Base-by-base conservation (phyloP, 768 basidiomycete genomes). In the Suillus brevipes region DNA sequence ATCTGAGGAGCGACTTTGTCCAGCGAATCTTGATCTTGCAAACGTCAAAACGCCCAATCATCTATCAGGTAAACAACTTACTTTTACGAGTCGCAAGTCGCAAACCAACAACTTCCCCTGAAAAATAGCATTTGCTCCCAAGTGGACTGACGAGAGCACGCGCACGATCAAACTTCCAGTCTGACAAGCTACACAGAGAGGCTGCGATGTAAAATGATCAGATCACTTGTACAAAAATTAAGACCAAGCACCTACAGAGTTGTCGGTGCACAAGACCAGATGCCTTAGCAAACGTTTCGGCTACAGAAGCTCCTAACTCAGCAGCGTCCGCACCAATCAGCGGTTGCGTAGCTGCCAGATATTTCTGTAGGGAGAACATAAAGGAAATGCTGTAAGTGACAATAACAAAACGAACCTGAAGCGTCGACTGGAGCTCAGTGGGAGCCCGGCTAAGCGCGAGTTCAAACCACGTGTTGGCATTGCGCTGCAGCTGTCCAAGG, bases 231-330 rank as follows among this genome's bases (percentile, higher is more conserved):
- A 10, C 58, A 57, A 6, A 20, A 68, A 47, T 37, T 40, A 7
- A 36, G 45, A 59, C 49, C 28, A 37, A 4, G 37, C 18, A 74
- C 88, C 53, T 70, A 96, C 94, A 83, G 37, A 91, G 78, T 69
- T 91, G 90, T 37, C 92, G 82, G 67, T 93, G 88, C 52, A 88
- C 84, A 5, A 89, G 87, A 1, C 92, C 90, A 64, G 94, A 89
- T 2, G 87, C 85, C 73, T 90, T 94, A 4, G 89, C 93, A 76
- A 90, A 95, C 49, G 89, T 87, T 72, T 96, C 84, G 6, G 97
- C 97, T 43, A 97, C 78, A 18, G 95, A 92, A 18, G 95, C 92
- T 4, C 97, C 97, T 59, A 99, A 84, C 77, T 99, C 97, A 9
- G 93, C 88, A 36, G 88, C 83, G 60, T 91, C 90, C 4, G 89